phyloP scores from a whole-genome alignment of 2,329 filamentous ascomycete species.

The Trichophyton verrucosum region DNA sequence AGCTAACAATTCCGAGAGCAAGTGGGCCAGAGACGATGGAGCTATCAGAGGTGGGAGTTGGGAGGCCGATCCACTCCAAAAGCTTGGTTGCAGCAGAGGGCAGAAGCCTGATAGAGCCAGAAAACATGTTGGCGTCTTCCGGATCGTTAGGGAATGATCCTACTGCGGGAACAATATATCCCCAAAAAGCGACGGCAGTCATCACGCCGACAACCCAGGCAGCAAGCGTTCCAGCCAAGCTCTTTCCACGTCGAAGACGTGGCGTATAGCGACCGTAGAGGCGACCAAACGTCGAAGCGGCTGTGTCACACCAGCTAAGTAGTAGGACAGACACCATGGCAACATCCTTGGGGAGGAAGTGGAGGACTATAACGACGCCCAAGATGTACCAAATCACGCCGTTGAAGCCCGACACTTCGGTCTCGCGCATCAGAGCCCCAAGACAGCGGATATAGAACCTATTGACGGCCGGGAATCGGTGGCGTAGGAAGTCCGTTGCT shows the following conservation, averaged over 20 bases:
- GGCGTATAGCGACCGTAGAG: constrained; percentile 83
- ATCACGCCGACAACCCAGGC: constrained; percentile 72
- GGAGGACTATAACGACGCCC: constrained; percentile 74
- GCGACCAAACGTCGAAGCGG: constrained; percentile 85
- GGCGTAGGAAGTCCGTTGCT: constrained; percentile 66
- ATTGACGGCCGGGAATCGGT: constrained; percentile 71
- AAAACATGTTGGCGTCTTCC: constrained; percentile 64
- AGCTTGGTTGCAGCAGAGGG: constrained; percentile 47
- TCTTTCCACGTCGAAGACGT: constrained; percentile 74
- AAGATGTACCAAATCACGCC: constrained; percentile 95
- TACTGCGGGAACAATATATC: constrained; percentile 59
- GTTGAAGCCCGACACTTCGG: constrained; percentile 86
- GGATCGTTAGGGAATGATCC: constrained; percentile 59
- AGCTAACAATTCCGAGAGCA: constrained; percentile 67
- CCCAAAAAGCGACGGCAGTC: constrained; percentile 80
- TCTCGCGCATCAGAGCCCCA: constrained; percentile 92
- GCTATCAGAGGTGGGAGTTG: constrained; percentile 34
- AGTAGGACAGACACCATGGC: constrained; percentile 80
- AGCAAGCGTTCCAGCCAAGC: constrained; percentile 73
- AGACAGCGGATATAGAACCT: constrained; percentile 70
- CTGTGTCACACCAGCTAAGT: constrained; percentile 95
- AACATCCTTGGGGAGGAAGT: constrained; percentile 85
- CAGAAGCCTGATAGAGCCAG: constrained; percentile 55
- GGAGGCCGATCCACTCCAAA: constrained; percentile 42
- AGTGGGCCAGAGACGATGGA: constrained; percentile 54